These are phyloP conservation scores for Barnettozyma salicaria DNA, from an alignment of 805 yeast species.

Conservation along the genomic window DNA sequence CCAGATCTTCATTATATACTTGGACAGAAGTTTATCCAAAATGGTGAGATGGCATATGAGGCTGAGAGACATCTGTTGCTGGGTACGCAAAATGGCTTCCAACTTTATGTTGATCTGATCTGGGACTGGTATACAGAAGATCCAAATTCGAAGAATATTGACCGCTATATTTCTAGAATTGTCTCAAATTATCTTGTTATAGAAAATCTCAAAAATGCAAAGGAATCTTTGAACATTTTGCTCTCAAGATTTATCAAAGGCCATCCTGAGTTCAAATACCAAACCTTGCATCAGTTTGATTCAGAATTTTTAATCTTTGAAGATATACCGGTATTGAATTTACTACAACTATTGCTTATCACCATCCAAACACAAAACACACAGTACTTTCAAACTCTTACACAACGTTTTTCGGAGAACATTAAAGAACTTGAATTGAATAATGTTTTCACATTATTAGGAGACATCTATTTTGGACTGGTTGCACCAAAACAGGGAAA, in stretches of 20 bases:
- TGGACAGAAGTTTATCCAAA: slow-evolving; percentile 56
- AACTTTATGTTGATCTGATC: slow-evolving; percentile 38
- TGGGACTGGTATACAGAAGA: slow-evolving; percentile 41
- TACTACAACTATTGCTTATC: slow-evolving; percentile 58
- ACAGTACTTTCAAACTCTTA: slow-evolving; percentile 49
- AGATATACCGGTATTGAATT: slow-evolving; percentile 48
- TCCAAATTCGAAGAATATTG: slow-evolving; percentile 25
- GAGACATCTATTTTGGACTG: slow-evolving; percentile 57
- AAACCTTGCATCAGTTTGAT: slow-evolving; percentile 27
- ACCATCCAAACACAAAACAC: slow-evolving; percentile 51
- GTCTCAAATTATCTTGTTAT: slow-evolving; percentile 70
- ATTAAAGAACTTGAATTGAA: slow-evolving; percentile 33
- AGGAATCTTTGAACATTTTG: slow-evolving; percentile 33
- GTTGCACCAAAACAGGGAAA: slow-evolving; percentile 46
- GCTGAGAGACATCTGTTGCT: slow-evolving; percentile 70
- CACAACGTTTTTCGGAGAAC: slow-evolving; percentile 40
- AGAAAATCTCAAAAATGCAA: slow-evolving; percentile 58
- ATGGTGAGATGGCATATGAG: slow-evolving; percentile 44
- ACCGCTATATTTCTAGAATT: slow-evolving; percentile 44
- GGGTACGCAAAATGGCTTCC: slow-evolving; percentile 46
- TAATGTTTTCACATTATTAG: slow-evolving; percentile 49
- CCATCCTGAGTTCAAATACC: slow-evolving; percentile 19
- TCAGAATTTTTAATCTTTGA: slow-evolving; percentile 35
- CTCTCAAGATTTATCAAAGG: slow-evolving; percentile 27
- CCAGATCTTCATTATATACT: slow-evolving; percentile 66